Conservation (phyloP, 2,329 filamentous ascomycete species). For the Aspergillus ustus region DNA sequence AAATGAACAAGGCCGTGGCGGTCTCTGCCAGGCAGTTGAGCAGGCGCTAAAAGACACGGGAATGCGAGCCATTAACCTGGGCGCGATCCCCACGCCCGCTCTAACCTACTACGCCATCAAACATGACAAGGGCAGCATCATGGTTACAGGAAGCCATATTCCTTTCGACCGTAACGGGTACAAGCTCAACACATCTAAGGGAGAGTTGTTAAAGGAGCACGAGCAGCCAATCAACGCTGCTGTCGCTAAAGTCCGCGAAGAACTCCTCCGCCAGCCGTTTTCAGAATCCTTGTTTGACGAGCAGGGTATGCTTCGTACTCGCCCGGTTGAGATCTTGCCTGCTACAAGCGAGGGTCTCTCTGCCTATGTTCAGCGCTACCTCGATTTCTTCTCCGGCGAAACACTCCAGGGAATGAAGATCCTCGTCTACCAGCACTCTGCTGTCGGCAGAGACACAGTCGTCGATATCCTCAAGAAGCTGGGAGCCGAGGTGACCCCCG, state of each 20-base stretch:
- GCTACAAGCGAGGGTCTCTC: background rate
- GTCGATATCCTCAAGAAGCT: conserved; percentile 36
- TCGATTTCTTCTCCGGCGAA: conserved; percentile 37
- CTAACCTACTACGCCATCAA: conserved; percentile 35
- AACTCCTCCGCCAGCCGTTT: conserved; percentile 32
- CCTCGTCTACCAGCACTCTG: conserved; percentile 40
- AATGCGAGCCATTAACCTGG: conserved; percentile 37
- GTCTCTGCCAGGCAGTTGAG: conserved; percentile 36
- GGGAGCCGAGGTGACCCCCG: conserved; percentile 34
- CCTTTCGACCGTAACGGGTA: conserved; percentile 43
- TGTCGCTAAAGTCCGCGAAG: conserved; percentile 31
- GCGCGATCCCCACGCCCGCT: conserved; percentile 39
- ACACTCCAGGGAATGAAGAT: conserved; percentile 33
- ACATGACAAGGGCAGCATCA: conserved; percentile 38
- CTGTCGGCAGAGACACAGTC: conserved; percentile 39
- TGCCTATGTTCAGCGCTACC: conserved; percentile 36
- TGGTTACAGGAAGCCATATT: conserved; percentile 43
- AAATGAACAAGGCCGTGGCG: conserved; percentile 29
- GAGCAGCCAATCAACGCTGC: conserved; percentile 37
- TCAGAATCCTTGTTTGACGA: conserved; percentile 34
- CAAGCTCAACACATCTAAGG: conserved; percentile 39
- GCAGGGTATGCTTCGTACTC: conserved; percentile 33
- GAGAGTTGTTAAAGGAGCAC: conserved; percentile 39
- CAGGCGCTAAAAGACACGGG: conserved; percentile 35
- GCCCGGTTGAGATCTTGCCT: conserved; percentile 15